These are phyloP conservation scores for Eustoma russellianum DNA, from an alignment of 257 asterid species.

Conservation along the genomic window DNA sequence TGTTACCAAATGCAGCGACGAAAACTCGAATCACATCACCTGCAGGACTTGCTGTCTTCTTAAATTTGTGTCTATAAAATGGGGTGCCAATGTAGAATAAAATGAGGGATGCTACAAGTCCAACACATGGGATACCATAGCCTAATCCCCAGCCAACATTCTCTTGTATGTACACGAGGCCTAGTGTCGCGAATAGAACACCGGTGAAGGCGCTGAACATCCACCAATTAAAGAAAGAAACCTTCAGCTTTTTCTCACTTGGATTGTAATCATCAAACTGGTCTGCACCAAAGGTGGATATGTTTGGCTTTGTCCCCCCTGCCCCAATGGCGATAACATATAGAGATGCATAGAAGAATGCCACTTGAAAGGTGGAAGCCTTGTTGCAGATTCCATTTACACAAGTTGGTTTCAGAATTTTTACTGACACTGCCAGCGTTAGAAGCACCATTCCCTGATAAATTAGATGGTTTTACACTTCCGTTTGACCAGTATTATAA, in stretches of 20 bases:
- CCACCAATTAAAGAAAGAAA: slow-evolving; percentile 92
- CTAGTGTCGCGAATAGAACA: slow-evolving; percentile 61
- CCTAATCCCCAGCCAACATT: slow-evolving; percentile 83
- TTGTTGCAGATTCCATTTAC: slow-evolving; percentile 57
- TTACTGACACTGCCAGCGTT: slow-evolving; percentile 62
- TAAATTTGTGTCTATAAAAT: slow-evolving; percentile 58
- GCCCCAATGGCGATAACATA: slow-evolving; percentile 79
- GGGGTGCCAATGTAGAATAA: slow-evolving; percentile 67
- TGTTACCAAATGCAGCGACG: slow-evolving; percentile 36
- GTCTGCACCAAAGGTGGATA: slow-evolving; percentile 88
- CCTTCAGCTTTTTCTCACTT: slow-evolving; percentile 54
- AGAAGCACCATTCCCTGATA: slow-evolving; percentile 74
- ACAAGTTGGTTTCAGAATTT: slow-evolving; percentile 53
- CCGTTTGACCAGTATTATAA: no score
- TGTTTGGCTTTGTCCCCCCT: slow-evolving; percentile 87
- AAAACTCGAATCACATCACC: slow-evolving; percentile 46
- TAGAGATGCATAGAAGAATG: slow-evolving; percentile 67
- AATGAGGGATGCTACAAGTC: slow-evolving; percentile 44
- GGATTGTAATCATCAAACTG: slow-evolving; percentile 74
- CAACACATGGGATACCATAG: slow-evolving; percentile 68
- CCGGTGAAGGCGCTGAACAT: slow-evolving; percentile 79
- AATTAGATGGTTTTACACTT: not conserved
- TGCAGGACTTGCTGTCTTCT: slow-evolving; percentile 48
- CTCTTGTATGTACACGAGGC: slow-evolving; percentile 77
- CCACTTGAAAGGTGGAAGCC: slow-evolving; percentile 46